A percentile compares a stretch with the other conserved stretches of the same genome.
Evolutionary conservation across 1,139 yeast species (phyloP).

Genomic region (Kurtzmaniella quercitrusa): DNA sequence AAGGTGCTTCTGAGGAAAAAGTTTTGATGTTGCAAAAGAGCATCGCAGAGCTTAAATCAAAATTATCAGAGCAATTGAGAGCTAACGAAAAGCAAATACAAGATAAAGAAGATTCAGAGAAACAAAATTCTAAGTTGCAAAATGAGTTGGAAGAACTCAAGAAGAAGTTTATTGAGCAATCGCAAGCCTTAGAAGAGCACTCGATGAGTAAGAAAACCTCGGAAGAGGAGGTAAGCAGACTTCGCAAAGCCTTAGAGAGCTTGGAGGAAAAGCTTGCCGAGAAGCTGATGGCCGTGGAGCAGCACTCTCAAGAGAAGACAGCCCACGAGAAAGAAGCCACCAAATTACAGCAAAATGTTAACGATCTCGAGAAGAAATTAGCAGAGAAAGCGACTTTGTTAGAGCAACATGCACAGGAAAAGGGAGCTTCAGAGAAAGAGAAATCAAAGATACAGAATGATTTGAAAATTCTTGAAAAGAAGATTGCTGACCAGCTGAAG

Average conservation of each 20-base stretch:
- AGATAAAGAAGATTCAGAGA: conserved; percentile 13
- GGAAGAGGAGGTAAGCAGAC: not conserved
- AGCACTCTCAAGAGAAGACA: conserved; percentile 18
- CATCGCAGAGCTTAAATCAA: not conserved
- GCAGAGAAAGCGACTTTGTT: no score
- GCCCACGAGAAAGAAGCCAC: not conserved
- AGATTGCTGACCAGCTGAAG: no score
- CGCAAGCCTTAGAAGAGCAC: conserved; percentile 6
- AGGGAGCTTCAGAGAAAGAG: no score
- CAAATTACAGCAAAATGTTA: not conserved
- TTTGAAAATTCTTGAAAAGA: no score
- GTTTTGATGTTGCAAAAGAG: not conserved
- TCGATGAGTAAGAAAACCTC: no score
- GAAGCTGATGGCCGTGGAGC: conserved; percentile 5
- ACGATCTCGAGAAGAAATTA: no score
- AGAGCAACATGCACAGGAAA: no score
- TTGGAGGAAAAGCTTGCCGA: not conserved
- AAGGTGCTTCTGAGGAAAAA: conserved; percentile 7
- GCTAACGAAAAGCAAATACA: conserved; percentile 11
- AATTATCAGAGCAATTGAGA: conserved; percentile 1
- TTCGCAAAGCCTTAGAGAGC: not conserved
- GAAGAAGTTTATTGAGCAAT: conserved; percentile 4
- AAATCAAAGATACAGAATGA: no score
- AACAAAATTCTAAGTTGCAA: not conserved
- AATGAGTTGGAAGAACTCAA: conserved; percentile 1